Percentiles rank a stretch among this genome's conserved stretches.
Conservation (phyloP, 192 early-diverging fungal genomes). For the Coemansia sp. region DNA sequence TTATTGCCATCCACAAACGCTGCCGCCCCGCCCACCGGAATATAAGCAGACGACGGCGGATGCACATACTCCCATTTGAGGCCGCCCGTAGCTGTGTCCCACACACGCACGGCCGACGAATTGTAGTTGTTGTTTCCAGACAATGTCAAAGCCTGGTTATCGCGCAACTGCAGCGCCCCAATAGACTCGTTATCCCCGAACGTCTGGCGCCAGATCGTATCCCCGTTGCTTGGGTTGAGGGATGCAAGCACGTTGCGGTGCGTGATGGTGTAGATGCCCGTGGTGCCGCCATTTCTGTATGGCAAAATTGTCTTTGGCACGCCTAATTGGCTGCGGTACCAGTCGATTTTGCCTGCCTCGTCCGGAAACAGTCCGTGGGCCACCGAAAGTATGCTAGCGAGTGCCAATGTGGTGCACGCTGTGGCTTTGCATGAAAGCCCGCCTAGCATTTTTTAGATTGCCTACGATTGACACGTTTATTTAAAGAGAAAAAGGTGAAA, state of each 20-base stretch:
- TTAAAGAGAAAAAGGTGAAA: constrained; percentile 5
- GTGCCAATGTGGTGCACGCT: constrained; percentile 16
- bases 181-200: constrained; percentile 63
- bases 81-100: constrained; percentile 24
- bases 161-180: constrained; percentile 46
- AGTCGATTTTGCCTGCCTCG: constrained; percentile 54
- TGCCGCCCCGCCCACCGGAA: constrained; percentile 37
- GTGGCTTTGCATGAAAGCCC: constrained; percentile 15
- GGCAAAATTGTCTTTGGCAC: constrained; percentile 27
- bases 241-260: constrained; percentile 75
- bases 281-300: constrained; percentile 31
- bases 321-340: constrained; percentile 50
- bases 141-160: constrained; percentile 35
- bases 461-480: neutral
- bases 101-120: constrained; percentile 52
- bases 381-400: constrained; percentile 14
- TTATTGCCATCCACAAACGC: constrained; percentile 43
- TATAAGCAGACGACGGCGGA: constrained; percentile 23
- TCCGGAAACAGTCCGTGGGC: constrained; percentile 47
- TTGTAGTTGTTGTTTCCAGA: constrained; percentile 15
- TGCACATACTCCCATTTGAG: constrained; percentile 27
- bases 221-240: constrained; percentile 65
- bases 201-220: constrained; percentile 77
- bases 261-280: constrained; percentile 61
- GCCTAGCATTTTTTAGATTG: constrained; percentile 16